Conservation (phyloP, 2,329 filamentous ascomycete species). For the Alternaria tenuissima region DNA sequence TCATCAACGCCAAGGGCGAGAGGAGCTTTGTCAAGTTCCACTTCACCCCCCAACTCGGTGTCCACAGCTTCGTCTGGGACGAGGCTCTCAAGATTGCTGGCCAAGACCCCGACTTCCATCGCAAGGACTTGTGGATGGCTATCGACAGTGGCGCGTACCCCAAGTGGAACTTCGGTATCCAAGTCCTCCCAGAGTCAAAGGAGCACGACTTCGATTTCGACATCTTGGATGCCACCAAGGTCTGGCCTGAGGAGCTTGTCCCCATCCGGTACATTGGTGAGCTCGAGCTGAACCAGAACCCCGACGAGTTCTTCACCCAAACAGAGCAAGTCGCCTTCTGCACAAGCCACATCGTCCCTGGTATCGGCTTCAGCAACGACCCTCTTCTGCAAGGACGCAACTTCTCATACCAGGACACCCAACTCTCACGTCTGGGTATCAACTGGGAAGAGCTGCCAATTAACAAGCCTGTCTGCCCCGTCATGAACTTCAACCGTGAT, state of each 20-base stretch:
- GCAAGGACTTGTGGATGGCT: conserved; percentile 77
- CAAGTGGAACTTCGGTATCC: conserved; percentile 85
- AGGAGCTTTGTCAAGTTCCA: conserved; percentile 80
- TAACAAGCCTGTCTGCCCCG: conserved; percentile 76
- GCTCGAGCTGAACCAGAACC: conserved; percentile 79
- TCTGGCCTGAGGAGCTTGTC: conserved; percentile 82
- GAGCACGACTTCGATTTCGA: conserved; percentile 85
- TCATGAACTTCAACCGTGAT: conserved; percentile 80
- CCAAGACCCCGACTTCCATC: conserved; percentile 79
- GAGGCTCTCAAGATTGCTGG: conserved; percentile 74
- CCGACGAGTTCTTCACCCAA: conserved; percentile 83
- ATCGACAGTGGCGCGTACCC: conserved; percentile 76
- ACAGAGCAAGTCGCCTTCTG: conserved; percentile 86
- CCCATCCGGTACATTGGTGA: conserved; percentile 81
- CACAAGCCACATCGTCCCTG: conserved; percentile 79
- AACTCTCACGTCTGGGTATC: conserved; percentile 73
- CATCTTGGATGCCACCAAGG: conserved; percentile 83
- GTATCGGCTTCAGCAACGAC: conserved; percentile 79
- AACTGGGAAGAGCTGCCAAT: conserved; percentile 83
- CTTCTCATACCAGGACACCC: conserved; percentile 72
- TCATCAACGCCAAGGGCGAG: conserved; percentile 73
- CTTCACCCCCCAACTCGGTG: conserved; percentile 76
- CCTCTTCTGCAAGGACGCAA: conserved; percentile 78
- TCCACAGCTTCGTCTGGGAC: conserved; percentile 80
- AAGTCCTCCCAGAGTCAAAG: conserved; percentile 74